Evolutionary conservation across 306 rosid species (phyloP), one percentile per base, ranked within the genome.

Genomic region (Rosa persica): DNA sequence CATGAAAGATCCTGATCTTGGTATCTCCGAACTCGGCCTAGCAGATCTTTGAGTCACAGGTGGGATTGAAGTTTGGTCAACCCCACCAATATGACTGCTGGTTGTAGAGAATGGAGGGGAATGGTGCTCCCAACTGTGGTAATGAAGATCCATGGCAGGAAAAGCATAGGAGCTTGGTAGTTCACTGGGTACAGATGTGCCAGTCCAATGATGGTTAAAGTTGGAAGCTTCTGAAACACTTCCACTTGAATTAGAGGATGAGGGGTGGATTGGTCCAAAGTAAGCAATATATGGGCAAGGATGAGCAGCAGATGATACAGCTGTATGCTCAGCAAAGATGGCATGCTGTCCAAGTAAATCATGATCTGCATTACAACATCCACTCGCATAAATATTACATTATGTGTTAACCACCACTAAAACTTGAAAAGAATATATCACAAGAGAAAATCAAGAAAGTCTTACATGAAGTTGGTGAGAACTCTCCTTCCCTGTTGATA

Each of bases 241-340:
- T 82, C 94, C 89, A 67, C 83, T 79, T 52, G 97, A 86, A 78
- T 87, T 90, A 73, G 98, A 91, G 44, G 98, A 82, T 69, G 98
- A 89, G 25, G 99, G 98, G 81, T 90, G 99, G 48, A 96, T 62
- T 16, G 99, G 97, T 61, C 97, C 98, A 73, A 96, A 62, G 74
- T 96, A 96, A 34, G 98, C 91, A 54, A 96, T 73, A 82, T 96
- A 96, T 8, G 99, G 99, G 78, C 98, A 96, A 44, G 94, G 89
- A 87, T 93, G 96, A 58, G 84, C 78, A 57, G 90, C 93, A 43
- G 98, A 90, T 54, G 98, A 90, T 61, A 92, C 87, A 22, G 97
- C 87, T 2, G 98, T 74, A 74, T 90, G 92, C 78, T 96, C 98
- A 0, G 98, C 88, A 34, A 91, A 91, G 60, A 96, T 67, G 67